Base-by-base conservation (phyloP, 2,329 filamentous ascomycete species). In the Ophioceras dolichostomum region DNA sequence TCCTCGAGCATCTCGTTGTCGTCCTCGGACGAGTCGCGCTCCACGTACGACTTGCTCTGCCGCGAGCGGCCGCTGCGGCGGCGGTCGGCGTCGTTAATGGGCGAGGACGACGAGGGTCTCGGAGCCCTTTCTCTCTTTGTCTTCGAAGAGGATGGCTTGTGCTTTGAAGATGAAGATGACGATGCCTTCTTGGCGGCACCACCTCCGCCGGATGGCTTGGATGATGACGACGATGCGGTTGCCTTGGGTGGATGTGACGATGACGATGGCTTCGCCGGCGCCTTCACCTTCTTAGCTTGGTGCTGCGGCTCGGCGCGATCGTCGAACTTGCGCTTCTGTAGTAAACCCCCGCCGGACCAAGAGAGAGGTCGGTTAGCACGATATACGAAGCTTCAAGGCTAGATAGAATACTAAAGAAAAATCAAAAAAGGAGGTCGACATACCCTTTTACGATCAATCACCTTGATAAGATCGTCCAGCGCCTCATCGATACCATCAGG, bases 401-500 rank as follows among this genome's bases (percentile, higher is more conserved):
- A n/a, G n/a, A n/a, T n/a, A n/a, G n/a, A n/a, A n/a, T n/a, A n/a
- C n/a, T n/a, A n/a, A n/a, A n/a, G n/a, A n/a, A n/a, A n/a, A n/a
- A n/a, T n/a, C n/a, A n/a, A n/a, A n/a, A n/a, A n/a, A n/a, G n/a
- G n/a, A n/a, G n/a, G n/a, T n/a, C n/a, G 27, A 47, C 59, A 36
- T 59, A 73, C 72, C 65, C 80, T 86, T 56, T 93, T 78, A 49
- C 79, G 77, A 41, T 95, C 84, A 32, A 87, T 51, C 1, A 64
- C 63, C 50, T 67, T 65, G 19, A 81, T 52, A 26, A 77, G 57
- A 16, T 78, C 75, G 46, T 95, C 88, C 20, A 96, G 65, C 38
- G 73, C 69, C 41, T 88, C 81, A 29, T 85, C 81, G 14, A 84
- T 58, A 18, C 79, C 81, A 12, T 87, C 80, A 1, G 85, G 80